Evolutionary conservation across 2,329 filamentous ascomycete genomes (phyloP), one percentile per base, ranked within the genome.

Genomic region (Hortaea werneckii): DNA sequence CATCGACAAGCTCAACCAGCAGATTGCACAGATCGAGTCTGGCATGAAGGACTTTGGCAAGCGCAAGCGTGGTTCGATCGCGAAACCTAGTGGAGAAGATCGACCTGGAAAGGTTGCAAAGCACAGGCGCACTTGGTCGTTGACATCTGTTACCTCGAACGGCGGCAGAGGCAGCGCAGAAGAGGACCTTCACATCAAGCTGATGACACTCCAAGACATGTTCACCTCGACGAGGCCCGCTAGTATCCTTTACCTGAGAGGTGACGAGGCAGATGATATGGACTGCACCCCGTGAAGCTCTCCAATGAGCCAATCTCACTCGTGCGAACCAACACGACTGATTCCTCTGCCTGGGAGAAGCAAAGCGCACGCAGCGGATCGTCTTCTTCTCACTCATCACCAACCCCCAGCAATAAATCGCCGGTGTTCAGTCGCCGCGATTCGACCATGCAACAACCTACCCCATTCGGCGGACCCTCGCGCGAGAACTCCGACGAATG

Each of bases 1-100:
- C 0, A 95, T 96, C 56, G 90, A 95, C 60, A 96, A 95, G 67
- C 71, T 95, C 40, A 94, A 94, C 65, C 88, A 95, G 61, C 90
- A 95, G 60, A 92, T 95, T 49, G 74, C 83, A 0, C 88, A 95
- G 59, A 73, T 75, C 20, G 78, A 81, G 57, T 71, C 77, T 45
- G 78, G 78, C 13, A 73, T 77, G 62, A 74, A 76, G 48, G 75
- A 75, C 42, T 70, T 76, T 46, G 75, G 77, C 50, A 82, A 81
- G 60, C 70, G 78, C 45, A 81, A 81, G 61, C 74, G 78, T 54
- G 70, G 70, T 27, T 73, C 75, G 0, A 67, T 74, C 7, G 59
- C 59, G 3, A 69, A 71, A 12, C 69, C 67, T 65, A 73, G 51
- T 54, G 70, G 60, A 67, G 81, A 63, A 73, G 59, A 64, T 39